A percentile compares a stretch with the other conserved stretches of the same genome.
Conservation (phyloP, 2,329 filamentous ascomycete species). For the Fusarium tricinctum region DNA sequence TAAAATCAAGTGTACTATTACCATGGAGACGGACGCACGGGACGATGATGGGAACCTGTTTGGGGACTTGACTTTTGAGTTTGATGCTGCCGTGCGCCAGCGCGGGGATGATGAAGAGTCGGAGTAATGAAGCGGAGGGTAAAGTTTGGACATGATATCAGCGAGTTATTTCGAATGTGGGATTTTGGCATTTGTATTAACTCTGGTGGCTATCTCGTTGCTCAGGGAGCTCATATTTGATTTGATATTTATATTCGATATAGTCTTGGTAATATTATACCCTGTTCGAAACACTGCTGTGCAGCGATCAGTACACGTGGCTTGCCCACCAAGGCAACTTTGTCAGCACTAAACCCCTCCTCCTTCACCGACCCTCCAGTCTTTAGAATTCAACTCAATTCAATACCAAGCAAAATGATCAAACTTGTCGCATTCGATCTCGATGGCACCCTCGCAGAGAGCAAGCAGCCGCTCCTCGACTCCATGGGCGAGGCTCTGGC, state of each 20-base stretch:
- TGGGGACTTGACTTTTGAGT: neutral
- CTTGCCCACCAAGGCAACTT: neutral
- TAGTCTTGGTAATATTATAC: neutral
- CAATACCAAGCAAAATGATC: conserved; percentile 1
- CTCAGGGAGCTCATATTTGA: neutral
- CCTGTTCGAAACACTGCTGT: neutral
- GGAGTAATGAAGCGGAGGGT: neutral
- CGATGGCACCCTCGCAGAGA: conserved; percentile 29
- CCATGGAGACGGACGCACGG: neutral
- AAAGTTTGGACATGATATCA: neutral
- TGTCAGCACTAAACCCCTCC: conserved; percentile 3
- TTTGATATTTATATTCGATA: neutral
- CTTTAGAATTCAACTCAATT: no score
- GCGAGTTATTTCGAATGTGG: neutral
- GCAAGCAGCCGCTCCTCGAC: conserved; percentile 26
- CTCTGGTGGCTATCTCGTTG: neutral
- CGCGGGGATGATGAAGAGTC: neutral
- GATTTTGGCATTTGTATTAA: neutral
- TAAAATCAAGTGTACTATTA: neutral
- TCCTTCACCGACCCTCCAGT: neutral
- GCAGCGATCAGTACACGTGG: neutral
- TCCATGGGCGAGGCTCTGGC: conserved; percentile 23
- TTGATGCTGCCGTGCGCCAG: neutral
- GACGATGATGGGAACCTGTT: neutral
- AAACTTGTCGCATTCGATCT: conserved; percentile 29